Evolutionary conservation across 1,284 basidiomycete species (phyloP).

Genomic region (Fereydounia khargensis): DNA sequence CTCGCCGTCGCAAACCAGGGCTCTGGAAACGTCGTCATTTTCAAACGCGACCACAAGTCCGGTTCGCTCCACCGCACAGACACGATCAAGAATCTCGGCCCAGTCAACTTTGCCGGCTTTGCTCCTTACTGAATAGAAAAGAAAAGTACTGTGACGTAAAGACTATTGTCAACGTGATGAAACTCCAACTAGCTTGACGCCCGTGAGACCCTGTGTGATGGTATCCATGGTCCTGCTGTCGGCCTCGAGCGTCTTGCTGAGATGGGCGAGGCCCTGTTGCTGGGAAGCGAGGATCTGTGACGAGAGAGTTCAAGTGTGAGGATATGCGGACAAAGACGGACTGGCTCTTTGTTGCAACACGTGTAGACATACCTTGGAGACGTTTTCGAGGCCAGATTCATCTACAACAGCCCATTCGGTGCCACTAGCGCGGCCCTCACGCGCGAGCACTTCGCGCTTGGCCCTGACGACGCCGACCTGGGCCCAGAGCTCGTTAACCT

Average conservation of each 20-base stretch:
- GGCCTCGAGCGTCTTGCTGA: slow-evolving; percentile 39
- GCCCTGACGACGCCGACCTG: slow-evolving; percentile 48
- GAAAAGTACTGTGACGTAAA: background rate
- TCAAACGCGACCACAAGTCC: slow-evolving; percentile 9
- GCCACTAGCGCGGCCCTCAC: slow-evolving; percentile 25
- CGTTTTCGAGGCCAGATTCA: slow-evolving; percentile 41
- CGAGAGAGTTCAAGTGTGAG: background rate
- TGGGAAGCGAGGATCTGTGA: slow-evolving; percentile 40
- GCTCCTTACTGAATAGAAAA: slow-evolving; percentile 11
- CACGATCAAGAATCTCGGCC: slow-evolving; percentile 6
- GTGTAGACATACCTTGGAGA: slow-evolving; percentile 13
- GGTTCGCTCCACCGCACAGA: slow-evolving; percentile 16
- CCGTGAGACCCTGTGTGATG: slow-evolving; percentile 37
- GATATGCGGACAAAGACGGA: background rate
- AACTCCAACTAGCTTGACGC: slow-evolving; percentile 45
- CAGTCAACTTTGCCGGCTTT: slow-evolving; percentile 34
- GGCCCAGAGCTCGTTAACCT: slow-evolving; percentile 55
- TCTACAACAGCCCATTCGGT: slow-evolving; percentile 56
- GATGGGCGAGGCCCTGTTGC: slow-evolving; percentile 51
- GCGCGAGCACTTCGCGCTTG: slow-evolving; percentile 34
- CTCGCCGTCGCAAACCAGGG: no score
- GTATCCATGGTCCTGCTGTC: slow-evolving; percentile 49
- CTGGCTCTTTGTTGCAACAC: background rate
- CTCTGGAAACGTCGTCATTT: slow-evolving; percentile 26
- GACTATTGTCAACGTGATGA: no score